These are phyloP conservation scores for Pythium plurisporium DNA, from an alignment of 352 stramenopile species.

Conservation along the genomic window DNA sequence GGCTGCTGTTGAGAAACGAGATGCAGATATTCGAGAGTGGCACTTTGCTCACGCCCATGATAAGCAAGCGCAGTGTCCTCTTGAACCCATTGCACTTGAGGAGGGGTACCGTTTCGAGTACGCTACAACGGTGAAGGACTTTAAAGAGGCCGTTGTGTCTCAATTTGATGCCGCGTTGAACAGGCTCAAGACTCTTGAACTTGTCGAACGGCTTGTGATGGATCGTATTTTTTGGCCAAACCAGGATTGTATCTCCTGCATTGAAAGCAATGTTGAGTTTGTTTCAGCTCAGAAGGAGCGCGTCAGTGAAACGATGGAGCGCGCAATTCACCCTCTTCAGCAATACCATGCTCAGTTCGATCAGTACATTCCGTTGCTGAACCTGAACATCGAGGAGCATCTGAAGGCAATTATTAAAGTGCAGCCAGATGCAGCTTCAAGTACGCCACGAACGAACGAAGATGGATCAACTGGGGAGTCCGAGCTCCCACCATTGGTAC, in stretches of 20 bases:
- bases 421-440: slow-evolving; percentile 22
- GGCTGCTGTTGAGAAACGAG: slow-evolving; percentile 41
- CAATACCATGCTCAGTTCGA: slow-evolving; percentile 82
- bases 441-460: slow-evolving; percentile 22
- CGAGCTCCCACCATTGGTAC: slow-evolving; percentile 42
- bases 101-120: slow-evolving; percentile 78
- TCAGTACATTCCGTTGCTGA: slow-evolving; percentile 86
- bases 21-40: slow-evolving; percentile 63
- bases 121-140: slow-evolving; percentile 51
- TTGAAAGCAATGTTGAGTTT: slow-evolving; percentile 65
- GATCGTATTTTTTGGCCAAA: slow-evolving; percentile 94
- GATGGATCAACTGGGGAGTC: slow-evolving; percentile 30
- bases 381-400: slow-evolving; percentile 87
- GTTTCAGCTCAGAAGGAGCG: slow-evolving; percentile 45
- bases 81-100: slow-evolving; percentile 39
- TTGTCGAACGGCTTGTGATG: slow-evolving; percentile 93
- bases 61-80: slow-evolving; percentile 43
- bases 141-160: slow-evolving; percentile 57
- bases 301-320: slow-evolving; percentile 41
- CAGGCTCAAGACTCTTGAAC: slow-evolving; percentile 77
- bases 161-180: slow-evolving; percentile 85
- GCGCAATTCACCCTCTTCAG: slow-evolving; percentile 49
- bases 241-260: slow-evolving; percentile 86
- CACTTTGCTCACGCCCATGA: slow-evolving; percentile 45
- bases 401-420: slow-evolving; percentile 56